Evolutionary conservation across 2,329 filamentous ascomycete species (phyloP), one percentile per base, ranked within the genome.

Genomic region (Calonectria hongkongensis): DNA sequence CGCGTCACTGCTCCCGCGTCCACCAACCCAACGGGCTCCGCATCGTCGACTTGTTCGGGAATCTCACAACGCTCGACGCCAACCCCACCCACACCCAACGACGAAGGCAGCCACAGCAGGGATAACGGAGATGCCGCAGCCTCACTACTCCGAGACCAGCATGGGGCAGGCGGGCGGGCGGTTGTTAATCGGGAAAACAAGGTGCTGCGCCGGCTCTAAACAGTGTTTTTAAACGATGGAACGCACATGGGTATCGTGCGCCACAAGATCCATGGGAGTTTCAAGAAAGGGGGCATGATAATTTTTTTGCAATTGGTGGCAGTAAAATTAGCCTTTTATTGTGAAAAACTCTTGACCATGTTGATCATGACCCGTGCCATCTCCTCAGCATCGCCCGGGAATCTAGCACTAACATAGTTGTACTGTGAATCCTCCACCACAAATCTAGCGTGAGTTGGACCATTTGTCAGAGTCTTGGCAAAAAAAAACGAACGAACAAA

Each of bases 361-460:
- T 47, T 58, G 6, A 73, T 51, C 64, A 71, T 48, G 30, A n/a
- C 66, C 30, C 28, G 50, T 25, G 72, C 39, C 72, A 71, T 73
- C 27, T 65, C 54, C 25, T 84, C 82, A 2, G 84, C 84, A 74
- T 88, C 87, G 3, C 79, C 83, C 0, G 87, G 87, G 72, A 85
- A 89, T 8, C 87, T 82, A 25, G 83, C 87, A 73, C 85, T 88
- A 75, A 89, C 80, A 73, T 89, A 88, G 75, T 88, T 89, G 77
- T 87, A 88, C 41, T 83, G 82, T 70, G 85, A 80, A 64, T 89
- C 88, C 75, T 88, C 83, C 3, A 88, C 86, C 1, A 88, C 85
- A 68, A 89, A 88, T 7, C 86, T 88, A 62, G 16, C 8, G 71
- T 8, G 51, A 28, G 51, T 63, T 48, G 65, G 30, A 2, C 5